Percentiles rank a stretch among this genome's conserved stretches.
phyloP scores from a whole-genome alignment of 495 filamentous ascomycete genomes.

The Penicillium riverlandense region DNA sequence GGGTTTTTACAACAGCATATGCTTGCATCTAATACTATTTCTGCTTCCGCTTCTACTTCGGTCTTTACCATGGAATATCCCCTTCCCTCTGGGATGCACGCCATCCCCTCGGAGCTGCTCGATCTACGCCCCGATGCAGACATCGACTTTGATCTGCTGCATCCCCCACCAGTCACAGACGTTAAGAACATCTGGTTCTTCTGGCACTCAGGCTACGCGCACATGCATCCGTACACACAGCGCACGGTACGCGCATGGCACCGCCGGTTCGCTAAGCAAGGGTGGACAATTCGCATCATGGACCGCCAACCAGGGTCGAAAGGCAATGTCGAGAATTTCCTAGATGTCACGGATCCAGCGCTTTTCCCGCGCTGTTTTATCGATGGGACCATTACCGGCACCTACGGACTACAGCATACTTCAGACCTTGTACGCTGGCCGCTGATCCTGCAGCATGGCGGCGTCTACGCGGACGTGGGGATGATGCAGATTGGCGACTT shows the following conservation, averaged over 20 bases:
- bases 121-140: slow-evolving; percentile 40
- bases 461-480: slow-evolving; percentile 50
- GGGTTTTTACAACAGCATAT: background rate
- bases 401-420: slow-evolving; percentile 43
- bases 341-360: slow-evolving; percentile 33
- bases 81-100: slow-evolving; percentile 8
- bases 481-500: slow-evolving; percentile 50
- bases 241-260: slow-evolving; percentile 51
- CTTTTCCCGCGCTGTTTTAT: slow-evolving; percentile 43
- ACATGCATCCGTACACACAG: slow-evolving; percentile 44
- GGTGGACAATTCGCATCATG: slow-evolving; percentile 47
- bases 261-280: slow-evolving; percentile 40
- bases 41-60: background rate
- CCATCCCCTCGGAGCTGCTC: slow-evolving; percentile 4
- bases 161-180: slow-evolving; percentile 30
- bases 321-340: slow-evolving; percentile 39
- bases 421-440: slow-evolving; percentile 52
- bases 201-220: slow-evolving; percentile 41
- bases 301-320: slow-evolving; percentile 35
- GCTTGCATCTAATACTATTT: background rate
- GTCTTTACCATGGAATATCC: background rate
- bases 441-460: slow-evolving; percentile 46
- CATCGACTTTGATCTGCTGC: slow-evolving; percentile 34
- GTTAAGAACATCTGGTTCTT: slow-evolving; percentile 53
- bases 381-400: slow-evolving; percentile 38